Conservation (phyloP, 805 yeast genomes). For the Lachancea quebecensis region DNA sequence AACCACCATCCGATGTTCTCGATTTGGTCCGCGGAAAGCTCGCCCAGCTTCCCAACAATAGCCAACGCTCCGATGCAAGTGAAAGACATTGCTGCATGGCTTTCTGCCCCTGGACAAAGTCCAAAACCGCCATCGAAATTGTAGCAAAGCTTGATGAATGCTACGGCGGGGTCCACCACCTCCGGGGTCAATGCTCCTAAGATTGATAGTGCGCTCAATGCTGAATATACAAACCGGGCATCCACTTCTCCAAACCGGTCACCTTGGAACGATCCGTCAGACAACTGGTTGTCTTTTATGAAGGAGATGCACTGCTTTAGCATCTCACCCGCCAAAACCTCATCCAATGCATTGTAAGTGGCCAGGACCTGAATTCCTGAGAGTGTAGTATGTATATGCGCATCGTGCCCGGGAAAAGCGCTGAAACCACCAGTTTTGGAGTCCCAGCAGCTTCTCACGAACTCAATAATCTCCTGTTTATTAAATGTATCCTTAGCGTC, state of each 20-base stretch:
- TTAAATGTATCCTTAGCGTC: conserved; percentile 50
- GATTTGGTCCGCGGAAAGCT: conserved; percentile 30
- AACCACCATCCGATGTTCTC: conserved; percentile 75
- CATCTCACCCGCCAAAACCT: conserved; percentile 11
- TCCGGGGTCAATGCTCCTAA: conserved; percentile 55
- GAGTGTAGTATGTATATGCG: conserved; percentile 76
- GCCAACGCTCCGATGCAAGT: conserved; percentile 80
- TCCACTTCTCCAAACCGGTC: conserved; percentile 91
- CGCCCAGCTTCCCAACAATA: conserved; percentile 53
- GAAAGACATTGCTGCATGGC: conserved; percentile 88
- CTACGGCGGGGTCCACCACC: conserved; percentile 54
- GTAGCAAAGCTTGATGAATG: conserved; percentile 59
- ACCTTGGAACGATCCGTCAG: conserved; percentile 76
- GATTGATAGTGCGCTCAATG: conserved; percentile 64
- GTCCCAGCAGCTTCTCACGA: conserved; percentile 62
- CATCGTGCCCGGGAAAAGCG: conserved; percentile 82
- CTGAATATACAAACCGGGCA: conserved; percentile 82
- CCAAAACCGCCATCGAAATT: conserved; percentile 98
- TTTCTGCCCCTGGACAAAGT: conserved; percentile 86
- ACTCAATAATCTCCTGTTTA: conserved; percentile 56
- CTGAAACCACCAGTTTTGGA: conserved; percentile 71
- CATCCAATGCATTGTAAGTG: conserved; percentile 54
- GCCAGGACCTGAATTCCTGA: conserved; percentile 79
- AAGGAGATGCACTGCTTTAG: conserved; percentile 32
- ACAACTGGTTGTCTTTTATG: conserved; percentile 32